phyloP scores from a whole-genome alignment of 306 rosid species.

The Parietaria judaica region DNA sequence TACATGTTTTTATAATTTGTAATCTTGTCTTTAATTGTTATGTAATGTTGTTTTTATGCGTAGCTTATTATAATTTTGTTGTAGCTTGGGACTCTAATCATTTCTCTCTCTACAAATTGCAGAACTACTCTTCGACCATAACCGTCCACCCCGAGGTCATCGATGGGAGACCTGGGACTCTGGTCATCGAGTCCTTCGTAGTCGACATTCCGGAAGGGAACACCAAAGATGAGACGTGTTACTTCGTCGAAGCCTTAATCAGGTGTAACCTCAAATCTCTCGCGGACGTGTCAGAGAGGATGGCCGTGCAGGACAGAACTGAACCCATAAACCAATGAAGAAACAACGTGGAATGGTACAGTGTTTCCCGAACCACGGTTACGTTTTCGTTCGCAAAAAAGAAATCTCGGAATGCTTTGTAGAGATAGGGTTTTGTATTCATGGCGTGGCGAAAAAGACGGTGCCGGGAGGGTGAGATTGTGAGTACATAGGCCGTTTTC shows the following conservation, averaged over 20 bases:
- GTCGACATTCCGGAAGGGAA: conserved; percentile 93
- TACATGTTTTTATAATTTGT: too few species aligned
- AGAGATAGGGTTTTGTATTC: conserved; percentile 40
- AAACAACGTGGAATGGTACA: conserved; percentile 19
- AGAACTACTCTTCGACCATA: conserved; percentile 89
- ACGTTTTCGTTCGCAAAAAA: conserved; percentile 12
- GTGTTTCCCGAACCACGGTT: conserved; percentile 29
- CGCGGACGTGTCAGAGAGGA: conserved; percentile 96
- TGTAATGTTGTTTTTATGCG: too few species aligned
- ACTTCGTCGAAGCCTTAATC: conserved; percentile 85
- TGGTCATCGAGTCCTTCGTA: conserved; percentile 90
- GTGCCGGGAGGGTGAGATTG: conserved; percentile 26
- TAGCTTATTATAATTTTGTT: conserved; percentile 3
- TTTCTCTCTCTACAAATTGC: conserved; percentile 30
- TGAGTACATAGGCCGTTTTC: conserved; percentile 18
- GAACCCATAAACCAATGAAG: conserved; percentile 51
- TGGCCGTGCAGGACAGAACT: conserved; percentile 78
- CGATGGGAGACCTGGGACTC: conserved; percentile 87
- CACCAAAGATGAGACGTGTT: conserved; percentile 91
- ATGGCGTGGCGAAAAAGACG: conserved; percentile 34
- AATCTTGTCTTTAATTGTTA: too few species aligned
- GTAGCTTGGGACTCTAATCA: conserved; percentile 8
- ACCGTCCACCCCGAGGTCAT: conserved; percentile 83
- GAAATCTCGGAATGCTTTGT: conserved; percentile 33
- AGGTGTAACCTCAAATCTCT: conserved; percentile 90